These are phyloP conservation scores for Pleurotus tuber-regium DNA, from an alignment of 768 basidiomycete genomes.

Conservation along the genomic window DNA sequence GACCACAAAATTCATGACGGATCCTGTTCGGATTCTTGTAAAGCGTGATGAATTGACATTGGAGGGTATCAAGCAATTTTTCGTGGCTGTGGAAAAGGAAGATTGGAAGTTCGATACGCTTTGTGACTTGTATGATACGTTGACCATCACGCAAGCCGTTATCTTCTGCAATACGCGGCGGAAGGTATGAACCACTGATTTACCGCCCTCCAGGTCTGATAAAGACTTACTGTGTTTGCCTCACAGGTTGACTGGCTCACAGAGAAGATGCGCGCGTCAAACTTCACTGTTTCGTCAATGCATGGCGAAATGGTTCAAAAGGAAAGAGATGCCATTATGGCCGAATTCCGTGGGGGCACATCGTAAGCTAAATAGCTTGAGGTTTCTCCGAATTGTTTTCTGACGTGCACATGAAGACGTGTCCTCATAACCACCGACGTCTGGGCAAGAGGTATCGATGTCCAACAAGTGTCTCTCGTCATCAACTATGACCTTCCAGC, in stretches of 20 bases:
- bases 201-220: neutral
- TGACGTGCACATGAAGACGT: slow-evolving; percentile 49
- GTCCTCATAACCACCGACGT: slow-evolving; percentile 96
- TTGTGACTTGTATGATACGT: slow-evolving; percentile 95
- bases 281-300: slow-evolving; percentile 97
- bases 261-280: slow-evolving; percentile 98
- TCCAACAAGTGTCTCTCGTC: slow-evolving; percentile 95
- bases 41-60: slow-evolving; percentile 99
- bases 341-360: slow-evolving; percentile 90
- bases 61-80: slow-evolving; percentile 95
- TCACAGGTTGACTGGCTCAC: slow-evolving; percentile 93
- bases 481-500: slow-evolving; percentile 97
- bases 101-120: slow-evolving; percentile 99
- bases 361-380: slow-evolving; percentile 80
- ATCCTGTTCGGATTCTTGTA: slow-evolving; percentile 96
- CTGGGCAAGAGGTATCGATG: slow-evolving; percentile 98
- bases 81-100: slow-evolving; percentile 98
- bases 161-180: slow-evolving; percentile 98
- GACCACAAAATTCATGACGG: slow-evolving; percentile 99
- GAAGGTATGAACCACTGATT: slow-evolving; percentile 63
- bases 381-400: no score
- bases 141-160: slow-evolving; percentile 98
- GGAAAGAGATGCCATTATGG: slow-evolving; percentile 95
- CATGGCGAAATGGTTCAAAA: slow-evolving; percentile 97
- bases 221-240: slow-evolving; percentile 9